Evolutionary conservation across 208 protist species (phyloP).

Genomic region (Phytomonas francai): DNA sequence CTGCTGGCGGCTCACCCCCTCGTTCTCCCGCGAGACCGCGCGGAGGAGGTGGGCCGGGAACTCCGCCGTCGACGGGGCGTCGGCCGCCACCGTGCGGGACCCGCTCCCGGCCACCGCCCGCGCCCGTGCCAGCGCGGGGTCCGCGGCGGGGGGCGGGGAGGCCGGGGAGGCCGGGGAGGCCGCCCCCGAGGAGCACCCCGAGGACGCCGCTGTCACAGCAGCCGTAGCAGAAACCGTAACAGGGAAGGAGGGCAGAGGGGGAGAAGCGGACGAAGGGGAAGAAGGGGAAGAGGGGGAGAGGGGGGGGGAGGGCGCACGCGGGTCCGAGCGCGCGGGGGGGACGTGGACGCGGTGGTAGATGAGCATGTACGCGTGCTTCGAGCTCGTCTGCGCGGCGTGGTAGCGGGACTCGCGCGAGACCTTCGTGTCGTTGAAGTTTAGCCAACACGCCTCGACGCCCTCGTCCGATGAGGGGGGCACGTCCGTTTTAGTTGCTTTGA

Average conservation of each 20-base stretch:
- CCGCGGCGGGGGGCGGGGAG: background rate
- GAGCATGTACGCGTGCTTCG: slow-evolving; percentile 74
- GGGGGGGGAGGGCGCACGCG: background rate
- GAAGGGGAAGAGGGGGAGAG: background rate
- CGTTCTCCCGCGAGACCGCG: slow-evolving; percentile 37
- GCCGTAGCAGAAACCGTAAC: background rate
- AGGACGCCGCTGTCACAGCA: too few relatives aligned
- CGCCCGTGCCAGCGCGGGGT: slow-evolving; percentile 3
- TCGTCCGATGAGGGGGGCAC: background rate
- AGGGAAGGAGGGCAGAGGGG: background rate
- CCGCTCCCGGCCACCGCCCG: background rate
- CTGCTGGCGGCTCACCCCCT: slow-evolving; percentile 12
- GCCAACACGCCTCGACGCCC: slow-evolving; percentile 24
- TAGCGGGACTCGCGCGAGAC: slow-evolving; percentile 39
- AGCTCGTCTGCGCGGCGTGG: too few relatives aligned
- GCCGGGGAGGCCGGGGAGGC: background rate
- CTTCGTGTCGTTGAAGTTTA: slow-evolving; percentile 64
- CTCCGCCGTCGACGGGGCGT: slow-evolving; percentile 20
- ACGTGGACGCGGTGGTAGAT: slow-evolving; percentile 60
- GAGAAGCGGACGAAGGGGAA: slow-evolving; percentile 18
- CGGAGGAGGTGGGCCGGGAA: slow-evolving; percentile 32
- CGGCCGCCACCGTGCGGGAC: background rate
- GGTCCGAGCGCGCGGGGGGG: too few relatives aligned
- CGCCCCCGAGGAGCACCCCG: too few relatives aligned
- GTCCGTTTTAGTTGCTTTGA: background rate